Conservation (phyloP, 2,329 filamentous ascomycete genomes). For the Colletotrichum simmondsii region DNA sequence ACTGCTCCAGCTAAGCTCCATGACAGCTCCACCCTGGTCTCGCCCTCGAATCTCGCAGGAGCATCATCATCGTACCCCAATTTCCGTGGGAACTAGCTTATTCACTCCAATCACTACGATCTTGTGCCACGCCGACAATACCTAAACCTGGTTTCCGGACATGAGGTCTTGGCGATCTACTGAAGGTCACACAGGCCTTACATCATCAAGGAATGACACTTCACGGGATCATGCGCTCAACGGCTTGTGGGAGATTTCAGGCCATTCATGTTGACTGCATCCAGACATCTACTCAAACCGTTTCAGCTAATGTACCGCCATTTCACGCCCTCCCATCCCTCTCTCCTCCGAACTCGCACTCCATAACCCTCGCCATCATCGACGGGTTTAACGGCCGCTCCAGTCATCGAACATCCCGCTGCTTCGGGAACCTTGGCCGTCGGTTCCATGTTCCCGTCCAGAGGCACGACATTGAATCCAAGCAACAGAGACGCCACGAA, state of each 20-base stretch:
- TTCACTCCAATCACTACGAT: background rate
- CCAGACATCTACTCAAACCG: background rate
- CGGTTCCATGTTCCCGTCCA: slow-evolving; percentile 1
- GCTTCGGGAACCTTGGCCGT: background rate
- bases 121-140: background rate
- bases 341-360: slow-evolving; percentile 7
- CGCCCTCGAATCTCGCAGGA: slow-evolving; percentile 1
- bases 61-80: background rate
- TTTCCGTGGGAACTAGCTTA: background rate
- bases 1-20: background rate
- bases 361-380: slow-evolving; percentile 18
- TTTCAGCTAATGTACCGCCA: slow-evolving; percentile 24
- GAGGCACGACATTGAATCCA: slow-evolving; percentile 43
- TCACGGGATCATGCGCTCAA: background rate
- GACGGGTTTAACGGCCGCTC: slow-evolving; percentile 1
- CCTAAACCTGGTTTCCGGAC: background rate
- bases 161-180: background rate
- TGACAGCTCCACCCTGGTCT: slow-evolving; percentile 7
- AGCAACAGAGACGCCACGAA: slow-evolving; percentile 42
- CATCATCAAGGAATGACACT: background rate
- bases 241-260: background rate
- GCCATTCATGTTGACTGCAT: background rate
- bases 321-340: slow-evolving; percentile 26
- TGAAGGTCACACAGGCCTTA: background rate
- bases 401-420: background rate